Evolutionary conservation across 2,329 filamentous ascomycete genomes (phyloP).

Genomic region (Alternaria gansuensis): DNA sequence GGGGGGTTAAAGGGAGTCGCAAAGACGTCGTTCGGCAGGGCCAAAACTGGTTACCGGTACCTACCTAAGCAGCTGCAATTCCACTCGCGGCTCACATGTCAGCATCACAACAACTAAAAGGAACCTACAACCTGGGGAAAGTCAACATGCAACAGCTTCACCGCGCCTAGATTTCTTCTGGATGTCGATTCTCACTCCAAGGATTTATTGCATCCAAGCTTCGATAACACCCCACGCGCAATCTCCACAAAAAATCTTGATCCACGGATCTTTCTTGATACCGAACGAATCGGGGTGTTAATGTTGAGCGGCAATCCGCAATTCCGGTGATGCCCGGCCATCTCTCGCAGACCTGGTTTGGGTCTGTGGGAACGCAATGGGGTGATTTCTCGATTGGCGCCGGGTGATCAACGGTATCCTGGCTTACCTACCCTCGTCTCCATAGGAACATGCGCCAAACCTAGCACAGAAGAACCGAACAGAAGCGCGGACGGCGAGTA

Average conservation of each 20-base stretch:
- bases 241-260: slow-evolving; percentile 5
- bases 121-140: background rate
- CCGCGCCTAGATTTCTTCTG: background rate
- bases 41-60: too few relatives aligned
- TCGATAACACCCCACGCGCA: slow-evolving; percentile 4
- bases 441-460: slow-evolving; percentile 16
- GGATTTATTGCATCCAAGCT: background rate
- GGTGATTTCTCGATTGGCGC: slow-evolving; percentile 20
- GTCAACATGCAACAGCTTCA: slow-evolving; percentile 1
- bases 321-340: slow-evolving; percentile 17
- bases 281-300: slow-evolving; percentile 9
- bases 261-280: background rate
- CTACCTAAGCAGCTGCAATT: background rate
- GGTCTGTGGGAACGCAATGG: slow-evolving; percentile 11
- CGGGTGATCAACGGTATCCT: slow-evolving; percentile 30
- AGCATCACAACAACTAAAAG: background rate
- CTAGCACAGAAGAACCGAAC: background rate
- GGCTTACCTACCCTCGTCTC: slow-evolving; percentile 14
- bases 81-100: background rate
- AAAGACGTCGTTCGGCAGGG: too few relatives aligned
- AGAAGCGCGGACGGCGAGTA: slow-evolving; percentile 3
- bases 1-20: background rate
- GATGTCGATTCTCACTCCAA: background rate
- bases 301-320: slow-evolving; percentile 5
- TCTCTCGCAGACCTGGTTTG: background rate